Conservation (phyloP, 163 green algal species). For the Picocystis sp. region DNA sequence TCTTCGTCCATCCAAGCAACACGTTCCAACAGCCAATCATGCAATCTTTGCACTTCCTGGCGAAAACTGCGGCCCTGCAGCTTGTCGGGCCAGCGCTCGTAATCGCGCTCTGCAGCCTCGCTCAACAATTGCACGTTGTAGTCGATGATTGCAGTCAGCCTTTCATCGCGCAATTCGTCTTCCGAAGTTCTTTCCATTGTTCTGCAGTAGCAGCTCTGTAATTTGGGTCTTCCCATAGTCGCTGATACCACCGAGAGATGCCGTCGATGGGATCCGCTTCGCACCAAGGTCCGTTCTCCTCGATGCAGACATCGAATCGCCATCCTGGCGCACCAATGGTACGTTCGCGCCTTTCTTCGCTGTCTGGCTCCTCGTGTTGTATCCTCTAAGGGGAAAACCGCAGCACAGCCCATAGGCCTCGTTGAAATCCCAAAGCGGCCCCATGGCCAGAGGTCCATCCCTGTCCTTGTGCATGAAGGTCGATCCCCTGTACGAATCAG, state of each 20-base stretch:
- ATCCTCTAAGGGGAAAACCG: slow-evolving; percentile 55
- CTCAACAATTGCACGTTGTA: background rate
- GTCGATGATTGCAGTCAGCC: slow-evolving; percentile 13
- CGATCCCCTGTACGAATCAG: slow-evolving; percentile 27
- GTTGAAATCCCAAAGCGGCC: slow-evolving; percentile 43
- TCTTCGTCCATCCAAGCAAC: slow-evolving; percentile 44
- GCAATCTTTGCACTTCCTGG: slow-evolving; percentile 16
- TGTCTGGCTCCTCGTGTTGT: background rate
- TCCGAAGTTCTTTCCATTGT: slow-evolving; percentile 34
- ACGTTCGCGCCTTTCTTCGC: slow-evolving; percentile 1
- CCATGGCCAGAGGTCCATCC: slow-evolving; percentile 3
- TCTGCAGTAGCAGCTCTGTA: slow-evolving; percentile 11
- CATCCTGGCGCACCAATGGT: slow-evolving; percentile 34
- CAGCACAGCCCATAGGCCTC: slow-evolving; percentile 65
- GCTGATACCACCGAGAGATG: slow-evolving; percentile 37
- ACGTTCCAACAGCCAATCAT: slow-evolving; percentile 28
- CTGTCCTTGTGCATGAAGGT: slow-evolving; percentile 39
- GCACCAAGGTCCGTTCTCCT: slow-evolving; percentile 18
- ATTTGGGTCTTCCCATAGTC: slow-evolving; percentile 17
- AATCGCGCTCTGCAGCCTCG: too few relatives aligned
- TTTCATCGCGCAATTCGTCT: slow-evolving; percentile 19
- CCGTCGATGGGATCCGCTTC: slow-evolving; percentile 29
- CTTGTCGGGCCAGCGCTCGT: too few relatives aligned
- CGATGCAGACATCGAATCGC: slow-evolving; percentile 54
- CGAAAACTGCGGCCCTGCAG: too few relatives aligned